Evolutionary conservation across 1,139 yeast genomes (phyloP), one percentile per base, ranked within the genome.

Genomic region (Yamadazyma trypodendri): DNA sequence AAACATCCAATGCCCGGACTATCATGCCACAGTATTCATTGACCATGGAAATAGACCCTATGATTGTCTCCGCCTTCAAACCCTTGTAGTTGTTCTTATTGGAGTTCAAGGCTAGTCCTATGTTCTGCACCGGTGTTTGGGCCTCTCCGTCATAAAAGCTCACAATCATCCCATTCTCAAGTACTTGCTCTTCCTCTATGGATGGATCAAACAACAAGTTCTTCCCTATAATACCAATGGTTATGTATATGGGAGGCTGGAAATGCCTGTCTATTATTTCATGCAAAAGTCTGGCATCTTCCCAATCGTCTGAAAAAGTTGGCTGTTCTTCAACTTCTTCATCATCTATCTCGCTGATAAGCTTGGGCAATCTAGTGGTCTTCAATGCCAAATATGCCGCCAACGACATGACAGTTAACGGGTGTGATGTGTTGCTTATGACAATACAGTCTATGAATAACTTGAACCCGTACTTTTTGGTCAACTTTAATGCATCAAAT

Each of bases 301-400:
- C 84, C 92, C 85, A 90, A 55, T 81, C 95, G 52, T 89, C 97
- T 31, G 90, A 82, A 54, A 90, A 90, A 0, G 89, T 86, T 1
- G 97, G 97, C 46, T 86, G 81, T 58, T 89, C 96, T 54, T 86
- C 96, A 13, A 85, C 62, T 37, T 75, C 78, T 31, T 63, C 68
- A 48, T 74, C 79, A 43, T 77, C 68, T 57, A 60, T 77, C 18
- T 73, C 79, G 14, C 95, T 84, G 3, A 78, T 64, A 39, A 88
- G 65, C 36, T 81, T 68, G 4, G 98, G 97, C 39, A 90, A 68
- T 44, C 72, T 72, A 1, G 97, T 83, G 15, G 92, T 78, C 48
- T 80, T 80, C 48, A 90, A 71, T 0, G 97, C 96, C 47, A 88
- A 71, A 55, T 85, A 89, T 2, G 80, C 71, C 2, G 95, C 83